Evolutionary conservation across 1,284 basidiomycete genomes (phyloP), one percentile per base, ranked within the genome.

Genomic region (Ceratorhiza oryzae-sativae): DNA sequence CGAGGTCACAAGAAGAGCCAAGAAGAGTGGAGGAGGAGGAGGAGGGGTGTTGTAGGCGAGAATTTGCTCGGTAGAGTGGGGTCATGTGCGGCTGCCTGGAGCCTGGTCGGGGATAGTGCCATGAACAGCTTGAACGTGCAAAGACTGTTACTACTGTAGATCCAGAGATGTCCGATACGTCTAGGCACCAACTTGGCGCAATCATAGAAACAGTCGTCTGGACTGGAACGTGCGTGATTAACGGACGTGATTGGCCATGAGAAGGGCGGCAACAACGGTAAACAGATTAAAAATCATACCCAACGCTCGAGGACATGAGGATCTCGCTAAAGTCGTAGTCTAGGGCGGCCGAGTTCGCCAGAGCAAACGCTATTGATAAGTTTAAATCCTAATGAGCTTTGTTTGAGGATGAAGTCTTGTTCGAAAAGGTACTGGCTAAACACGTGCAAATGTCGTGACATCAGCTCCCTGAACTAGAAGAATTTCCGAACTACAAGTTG

Each of bases 211-310:
- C 48, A 48, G 30, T 6, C 15, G 32, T 3, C 25, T 18, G 9
- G 25, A 32, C 23, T 61, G 27, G 41, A 61, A 61, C 59, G 59
- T 61, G 41, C 30, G 59, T 61, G 59, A 48, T 61, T 36, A 20
- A n/a, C 15, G 23, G 23, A 23, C 27, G 6, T 61, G 42, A 61
- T 61, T 61, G 59, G 59, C 27, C 41, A 20, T n/a, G n/a, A 46
- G 2, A 20, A 30, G 25, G 15, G 23, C 18, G 10, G 56, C 23
- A 34, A 32, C 27, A 12, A 30, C 30, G 13, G 23, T 30, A 32
- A 55, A 30, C 13, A 30, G n/a, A 55, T 32, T 53, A 55, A 12
- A 18, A 12, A 15, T 27, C 25, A 34, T 34, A 34, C 15, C 20
- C 42, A 12, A 18, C 42, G 42, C 10, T 18, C 42, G 10, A 18